Evolutionary conservation across 768 basidiomycete genomes (phyloP), one percentile per base, ranked within the genome.

Genomic region (Clavulina sp.): DNA sequence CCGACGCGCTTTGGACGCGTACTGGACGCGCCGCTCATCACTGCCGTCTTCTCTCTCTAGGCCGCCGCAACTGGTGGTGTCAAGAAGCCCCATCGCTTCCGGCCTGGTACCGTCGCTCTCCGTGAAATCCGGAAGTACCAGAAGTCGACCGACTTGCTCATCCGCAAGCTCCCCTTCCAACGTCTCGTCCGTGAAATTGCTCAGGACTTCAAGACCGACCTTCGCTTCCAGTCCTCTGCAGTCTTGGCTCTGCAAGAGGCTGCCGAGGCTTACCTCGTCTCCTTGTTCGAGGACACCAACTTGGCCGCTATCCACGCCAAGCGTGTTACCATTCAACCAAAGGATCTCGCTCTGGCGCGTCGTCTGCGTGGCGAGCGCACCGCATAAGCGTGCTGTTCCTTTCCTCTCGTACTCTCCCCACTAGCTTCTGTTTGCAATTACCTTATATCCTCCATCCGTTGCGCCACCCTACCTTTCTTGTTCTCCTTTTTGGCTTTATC

Each of bases 81-180:
- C 62, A 97, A 97, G 92, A 99, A 97, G 75, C 93, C 92, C 55
- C 92, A 97, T 69, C 76, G 92, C 66, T 96, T 93, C 66, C 65
- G 66, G 57, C 67, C 67, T 54, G 71, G 93, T 74, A 99, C 93
- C 58, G 93, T 99, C 73, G 93, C 93, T 58, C 88, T 99, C 58
- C 91, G 93, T 76, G 92, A 96, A 71, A 96, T 96, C 62, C 74
- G 93, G 65, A 77, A 91, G 68, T 95, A 96, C 76, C 92, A 96
- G 70, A 95, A 95, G 75, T 91, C 87, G 56, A 96, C 93, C 58
- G 93, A 96, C 76, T 81, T 97, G 59, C 79, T 97, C 62, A 96
- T 97, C 75, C 78, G 93, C 73, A 96, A 96, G 81, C 85, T 97
- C 57, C 93, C 93, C 59, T 96, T 96, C 89, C 92, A 95, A 72